Evolutionary conservation across 1,139 yeast species (phyloP).

Genomic region (Suhomyces choctaworum): DNA sequence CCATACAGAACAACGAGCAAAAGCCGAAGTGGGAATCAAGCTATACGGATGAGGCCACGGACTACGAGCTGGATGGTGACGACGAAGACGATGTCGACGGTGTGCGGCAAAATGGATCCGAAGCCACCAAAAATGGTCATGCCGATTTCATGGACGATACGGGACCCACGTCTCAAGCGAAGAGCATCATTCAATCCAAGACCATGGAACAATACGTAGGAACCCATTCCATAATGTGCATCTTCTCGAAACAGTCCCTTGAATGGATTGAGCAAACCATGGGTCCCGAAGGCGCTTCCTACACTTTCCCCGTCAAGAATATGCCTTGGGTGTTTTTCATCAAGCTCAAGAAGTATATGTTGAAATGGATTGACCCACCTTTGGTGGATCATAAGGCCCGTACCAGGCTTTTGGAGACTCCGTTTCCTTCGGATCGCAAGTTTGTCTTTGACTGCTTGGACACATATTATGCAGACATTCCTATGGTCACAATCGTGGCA

Average conservation of each 20-base stretch:
- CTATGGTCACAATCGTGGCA: slow-evolving; percentile 13
- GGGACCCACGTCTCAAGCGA: neutral
- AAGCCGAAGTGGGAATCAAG: slow-evolving; percentile 4
- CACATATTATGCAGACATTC: slow-evolving; percentile 17
- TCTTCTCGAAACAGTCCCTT: slow-evolving; percentile 38
- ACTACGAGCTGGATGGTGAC: slow-evolving; percentile 3
- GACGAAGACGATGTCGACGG: slow-evolving; percentile 5
- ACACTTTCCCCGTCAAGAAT: slow-evolving; percentile 31
- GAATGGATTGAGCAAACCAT: slow-evolving; percentile 34
- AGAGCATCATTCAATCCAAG: slow-evolving; percentile 2
- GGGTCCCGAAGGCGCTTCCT: slow-evolving; percentile 22
- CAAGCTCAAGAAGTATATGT: slow-evolving; percentile 22
- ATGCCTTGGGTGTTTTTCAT: slow-evolving; percentile 31
- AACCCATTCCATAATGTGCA: slow-evolving; percentile 40
- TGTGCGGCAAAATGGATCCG: neutral
- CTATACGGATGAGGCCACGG: slow-evolving; percentile 3
- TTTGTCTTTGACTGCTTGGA: slow-evolving; percentile 27
- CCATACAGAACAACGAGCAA: neutral
- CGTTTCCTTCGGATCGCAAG: slow-evolving; percentile 30
- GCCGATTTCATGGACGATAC: neutral
- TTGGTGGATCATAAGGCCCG: slow-evolving; percentile 24
- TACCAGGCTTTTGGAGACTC: slow-evolving; percentile 24
- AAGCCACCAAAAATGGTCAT: neutral
- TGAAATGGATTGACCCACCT: slow-evolving; percentile 40
- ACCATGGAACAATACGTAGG: slow-evolving; percentile 31